A percentile compares a stretch with the other conserved stretches of the same genome.
phyloP scores from a whole-genome alignment of 169 alveolate genomes.

The Plasmodium malariae region DNA sequence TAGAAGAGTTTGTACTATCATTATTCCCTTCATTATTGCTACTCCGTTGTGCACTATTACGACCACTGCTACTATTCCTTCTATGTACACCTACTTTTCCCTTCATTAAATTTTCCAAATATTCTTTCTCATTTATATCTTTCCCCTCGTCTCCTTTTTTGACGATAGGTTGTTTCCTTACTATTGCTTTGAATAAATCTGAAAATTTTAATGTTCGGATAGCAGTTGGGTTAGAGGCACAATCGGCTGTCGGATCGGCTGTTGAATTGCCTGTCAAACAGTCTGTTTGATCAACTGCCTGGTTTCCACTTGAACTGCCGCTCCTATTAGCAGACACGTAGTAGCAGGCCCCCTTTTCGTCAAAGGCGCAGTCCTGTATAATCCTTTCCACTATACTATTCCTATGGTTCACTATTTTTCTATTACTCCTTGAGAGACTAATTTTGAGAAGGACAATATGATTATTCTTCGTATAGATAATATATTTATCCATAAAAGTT shows the following conservation, averaged over 20 bases:
- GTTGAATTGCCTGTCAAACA: too few relatives aligned
- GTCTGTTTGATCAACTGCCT: too few relatives aligned
- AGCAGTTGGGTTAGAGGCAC: too few relatives aligned
- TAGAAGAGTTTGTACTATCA: not conserved
- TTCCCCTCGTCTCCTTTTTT: not conserved
- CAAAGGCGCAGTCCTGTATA: not conserved
- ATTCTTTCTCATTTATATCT: constrained; percentile 35
- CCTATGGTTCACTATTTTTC: not conserved
- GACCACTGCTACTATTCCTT: not conserved
- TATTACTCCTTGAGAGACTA: constrained; percentile 2
- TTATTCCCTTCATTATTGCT: not conserved
- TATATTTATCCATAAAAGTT: constrained; percentile 30
- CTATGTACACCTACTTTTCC: not conserved
- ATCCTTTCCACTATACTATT: constrained; percentile 6
- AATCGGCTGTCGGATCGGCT: too few relatives aligned
- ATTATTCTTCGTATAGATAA: constrained; percentile 47
- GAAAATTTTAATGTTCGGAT: constrained; percentile 3
- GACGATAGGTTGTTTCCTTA: constrained; percentile 3
- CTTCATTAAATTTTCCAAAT: constrained; percentile 16
- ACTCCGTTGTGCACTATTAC: not conserved
- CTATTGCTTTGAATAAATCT: constrained; percentile 21
- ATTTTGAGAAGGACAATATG: constrained; percentile 21
- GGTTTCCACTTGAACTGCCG: not conserved
- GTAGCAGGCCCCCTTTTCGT: not conserved
- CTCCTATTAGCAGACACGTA: not conserved